Evolutionary conservation across 306 rosid genomes (phyloP), one percentile per base, ranked within the genome.

Genomic region (Crataegus laevigata): DNA sequence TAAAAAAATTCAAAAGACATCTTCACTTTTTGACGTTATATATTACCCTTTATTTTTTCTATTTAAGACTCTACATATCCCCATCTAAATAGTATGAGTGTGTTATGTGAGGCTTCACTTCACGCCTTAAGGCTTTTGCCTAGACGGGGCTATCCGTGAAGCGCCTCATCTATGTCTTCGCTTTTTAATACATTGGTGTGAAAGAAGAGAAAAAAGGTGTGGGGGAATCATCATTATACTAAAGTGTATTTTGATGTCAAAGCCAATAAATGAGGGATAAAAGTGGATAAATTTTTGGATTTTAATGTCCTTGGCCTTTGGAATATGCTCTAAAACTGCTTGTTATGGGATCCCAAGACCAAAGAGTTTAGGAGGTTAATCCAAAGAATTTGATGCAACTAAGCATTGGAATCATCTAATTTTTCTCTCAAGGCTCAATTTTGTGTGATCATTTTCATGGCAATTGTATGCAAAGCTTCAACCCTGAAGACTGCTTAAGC

Each of bases 341-440:
- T 10, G 2, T 3, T 15, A 12, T 25, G 69, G 10, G 26, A 22
- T 29, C 19, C 59, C 24, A 36, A 65, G 67, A 50, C 50, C 76
- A 26, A 50, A 65, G 71, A 64, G 30, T 29, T 50, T 65, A 81
- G 66, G 82, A 82, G 77, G 45, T 62, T 61, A 28, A 40, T 60
- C 25, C 30, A 15, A 34, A 10, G 50, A 73, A 61, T 19, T 19
- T n/a, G 19, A 21, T 19, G 68, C 69, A 42, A 43, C n/a, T 15
- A 24, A 36, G 52, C 79, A 34, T 80, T 69, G 83, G 73, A 62
- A 80, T 68, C 64, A 82, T 84, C 91, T 28, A 36, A 21, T 32
- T 22, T n/a, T 54, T 12, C 69, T 66, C 69, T 61, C 24, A 0
- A 21, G 77, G 60, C 60, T 36, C 25, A 0, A 21, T 64, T 38